phyloP scores from a whole-genome alignment of 2,329 filamentous ascomycete species.

The Botrytis tulipae region DNA sequence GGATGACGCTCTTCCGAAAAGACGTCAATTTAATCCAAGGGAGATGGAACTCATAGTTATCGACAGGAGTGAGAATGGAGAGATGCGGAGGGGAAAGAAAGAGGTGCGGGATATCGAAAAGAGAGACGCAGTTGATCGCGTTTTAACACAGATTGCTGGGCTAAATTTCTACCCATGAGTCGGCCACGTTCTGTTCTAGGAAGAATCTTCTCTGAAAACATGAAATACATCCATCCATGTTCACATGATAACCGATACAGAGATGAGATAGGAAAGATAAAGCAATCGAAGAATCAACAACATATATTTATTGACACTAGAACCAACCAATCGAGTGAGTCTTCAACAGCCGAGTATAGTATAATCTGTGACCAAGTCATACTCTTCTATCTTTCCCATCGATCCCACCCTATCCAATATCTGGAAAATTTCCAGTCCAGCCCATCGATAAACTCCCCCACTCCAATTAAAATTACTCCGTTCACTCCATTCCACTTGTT shows the following conservation, averaged over 20 bases:
- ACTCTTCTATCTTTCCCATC: background rate
- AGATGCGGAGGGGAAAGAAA: too few species aligned
- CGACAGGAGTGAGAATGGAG: background rate
- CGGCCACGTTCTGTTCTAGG: background rate
- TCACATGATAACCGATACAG: background rate
- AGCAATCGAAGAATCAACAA: background rate
- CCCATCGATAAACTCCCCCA: background rate
- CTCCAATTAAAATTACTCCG: background rate
- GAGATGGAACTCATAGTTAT: background rate
- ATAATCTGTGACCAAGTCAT: background rate
- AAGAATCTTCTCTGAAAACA: background rate
- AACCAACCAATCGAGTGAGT: background rate
- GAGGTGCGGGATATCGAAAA: background rate
- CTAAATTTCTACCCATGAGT: background rate
- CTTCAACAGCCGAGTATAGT: background rate
- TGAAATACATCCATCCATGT: background rate
- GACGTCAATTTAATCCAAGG: background rate
- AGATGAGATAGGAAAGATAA: background rate
- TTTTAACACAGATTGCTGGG: background rate
- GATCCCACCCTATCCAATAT: background rate
- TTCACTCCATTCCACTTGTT: background rate
- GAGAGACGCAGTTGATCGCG: background rate
- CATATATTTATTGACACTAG: background rate
- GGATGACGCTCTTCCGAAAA: background rate
- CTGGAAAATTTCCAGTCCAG: background rate